Evolutionary conservation across 2,329 filamentous ascomycete genomes (phyloP), one percentile per base, ranked within the genome.

Genomic region (Trichophyton mentagrophytes): DNA sequence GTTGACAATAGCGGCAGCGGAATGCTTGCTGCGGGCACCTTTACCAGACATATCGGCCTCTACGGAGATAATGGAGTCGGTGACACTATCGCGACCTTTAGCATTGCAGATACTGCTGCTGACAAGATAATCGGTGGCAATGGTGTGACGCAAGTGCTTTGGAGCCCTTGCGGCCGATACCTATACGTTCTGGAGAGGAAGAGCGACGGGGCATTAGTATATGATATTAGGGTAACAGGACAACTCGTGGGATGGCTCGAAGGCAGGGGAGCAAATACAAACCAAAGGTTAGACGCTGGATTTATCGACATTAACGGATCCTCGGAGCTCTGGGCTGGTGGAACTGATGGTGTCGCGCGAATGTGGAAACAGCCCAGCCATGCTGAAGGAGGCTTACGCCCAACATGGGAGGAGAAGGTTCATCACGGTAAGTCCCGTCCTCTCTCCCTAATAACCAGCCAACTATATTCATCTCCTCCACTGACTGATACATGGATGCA

Each of bases 291-390:
- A 61, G 78, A 78, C 1, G 74, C 84, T 30, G 81, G 85, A 68
- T 66, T 85, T 3, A 72, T 75, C 9, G 58, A 69, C 33, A 65
- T 67, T 63, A 55, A 70, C 58, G 53, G 70, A 20, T 71, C 74
- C 7, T 75, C 79, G 65, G 80, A 85, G 66, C 70, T 86, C 20
- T 85, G 82, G 82, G 77, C 75, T 53, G 84, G 84, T 8, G 82
- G 82, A 0, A 76, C 70, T 0, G 83, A 86, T 72, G 83, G 84
- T 0, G 66, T 65, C 17, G 73, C 82, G 60, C 73, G 80, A 61
- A 71, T 77, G 60, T 83, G 81, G 81, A 72, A 69, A 47, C 72
- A 78, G 61, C 74, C 78, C 0, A 70, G 74, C n/a, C 65, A 68
- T 44, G 66, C 65, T 20, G 73, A 73, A 60, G 79, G 76, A 8